phyloP scores from a whole-genome alignment of 371 early-diverging fungal genomes.

The Mortierella sp. region DNA sequence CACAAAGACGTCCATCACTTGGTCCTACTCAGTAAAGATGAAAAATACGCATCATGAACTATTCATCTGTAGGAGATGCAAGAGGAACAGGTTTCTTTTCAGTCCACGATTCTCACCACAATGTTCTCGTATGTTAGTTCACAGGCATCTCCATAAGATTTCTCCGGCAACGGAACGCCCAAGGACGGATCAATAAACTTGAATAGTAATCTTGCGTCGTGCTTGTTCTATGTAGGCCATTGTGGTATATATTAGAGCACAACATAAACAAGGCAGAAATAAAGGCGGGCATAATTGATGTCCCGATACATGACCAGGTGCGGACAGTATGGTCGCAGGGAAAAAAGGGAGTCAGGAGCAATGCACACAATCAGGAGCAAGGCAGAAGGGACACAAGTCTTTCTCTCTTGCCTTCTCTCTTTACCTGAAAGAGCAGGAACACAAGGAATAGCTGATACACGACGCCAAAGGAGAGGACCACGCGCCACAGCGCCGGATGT shows the following conservation, averaged over 20 bases:
- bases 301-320: too few relatives aligned
- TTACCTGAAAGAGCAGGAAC: slow-evolving; percentile 91
- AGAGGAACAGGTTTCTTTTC: too few relatives aligned
- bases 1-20: slow-evolving; percentile 93
- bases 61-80: background rate
- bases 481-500: slow-evolving; percentile 95
- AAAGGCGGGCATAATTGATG: background rate
- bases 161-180: slow-evolving; percentile 88
- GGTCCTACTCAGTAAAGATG: slow-evolving; percentile 59
- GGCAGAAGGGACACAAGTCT: too few relatives aligned
- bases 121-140: slow-evolving; percentile 80
- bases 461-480: slow-evolving; percentile 85
- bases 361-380: too few relatives aligned
- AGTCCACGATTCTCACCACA: slow-evolving; percentile 59
- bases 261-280: background rate
- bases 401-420: too few relatives aligned
- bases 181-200: slow-evolving; percentile 82
- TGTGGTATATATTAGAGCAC: background rate
- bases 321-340: too few relatives aligned
- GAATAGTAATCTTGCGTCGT: slow-evolving; percentile 85
- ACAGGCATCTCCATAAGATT: slow-evolving; percentile 92
- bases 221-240: slow-evolving; percentile 73
- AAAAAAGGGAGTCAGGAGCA: too few relatives aligned
- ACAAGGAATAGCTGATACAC: slow-evolving; percentile 90
- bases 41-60: background rate